Conservation (phyloP, 2,329 filamentous ascomycete species). For the Fusarium albidum region DNA sequence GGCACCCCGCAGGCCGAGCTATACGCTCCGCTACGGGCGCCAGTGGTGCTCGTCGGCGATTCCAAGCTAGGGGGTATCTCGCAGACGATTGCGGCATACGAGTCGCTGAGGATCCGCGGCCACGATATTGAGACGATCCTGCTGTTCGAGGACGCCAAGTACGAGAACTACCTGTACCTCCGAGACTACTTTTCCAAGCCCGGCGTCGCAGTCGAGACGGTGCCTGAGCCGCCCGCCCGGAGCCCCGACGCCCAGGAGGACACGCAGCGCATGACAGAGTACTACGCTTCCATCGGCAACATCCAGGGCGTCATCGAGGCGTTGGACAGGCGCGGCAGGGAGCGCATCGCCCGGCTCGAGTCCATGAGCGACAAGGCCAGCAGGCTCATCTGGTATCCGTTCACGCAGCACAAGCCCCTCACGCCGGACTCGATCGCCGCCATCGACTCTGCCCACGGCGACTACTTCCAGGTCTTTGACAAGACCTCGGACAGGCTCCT, state of each 20-base stretch:
- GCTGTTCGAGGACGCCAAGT: constrained; percentile 71
- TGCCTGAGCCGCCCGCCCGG: constrained; percentile 67
- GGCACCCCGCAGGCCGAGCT: constrained; percentile 81
- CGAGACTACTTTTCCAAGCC: constrained; percentile 70
- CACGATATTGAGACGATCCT: constrained; percentile 78
- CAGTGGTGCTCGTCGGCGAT: constrained; percentile 79
- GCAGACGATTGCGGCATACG: constrained; percentile 80
- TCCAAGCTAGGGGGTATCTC: constrained; percentile 81
- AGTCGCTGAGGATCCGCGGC: constrained; percentile 79
- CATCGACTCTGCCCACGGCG: constrained; percentile 83
- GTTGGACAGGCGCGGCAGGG: constrained; percentile 61
- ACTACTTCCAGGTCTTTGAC: constrained; percentile 73
- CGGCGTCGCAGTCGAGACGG: constrained; percentile 62
- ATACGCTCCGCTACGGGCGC: constrained; percentile 77
- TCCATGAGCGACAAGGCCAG: constrained; percentile 69
- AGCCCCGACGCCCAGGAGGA: constrained; percentile 55
- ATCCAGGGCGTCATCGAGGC: constrained; percentile 57
- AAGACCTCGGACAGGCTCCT: constrained; percentile 21
- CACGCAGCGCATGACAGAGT: constrained; percentile 64
- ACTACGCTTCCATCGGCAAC: constrained; percentile 63
- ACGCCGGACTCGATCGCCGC: constrained; percentile 69
- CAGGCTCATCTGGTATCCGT: constrained; percentile 82
- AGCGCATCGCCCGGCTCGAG: constrained; percentile 66
- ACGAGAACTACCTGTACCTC: constrained; percentile 75
- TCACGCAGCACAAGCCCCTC: constrained; percentile 79